These are phyloP conservation scores for Ophiocordyceps robertsii DNA, from an alignment of 2,329 filamentous ascomycete species.

Conservation along the genomic window DNA sequence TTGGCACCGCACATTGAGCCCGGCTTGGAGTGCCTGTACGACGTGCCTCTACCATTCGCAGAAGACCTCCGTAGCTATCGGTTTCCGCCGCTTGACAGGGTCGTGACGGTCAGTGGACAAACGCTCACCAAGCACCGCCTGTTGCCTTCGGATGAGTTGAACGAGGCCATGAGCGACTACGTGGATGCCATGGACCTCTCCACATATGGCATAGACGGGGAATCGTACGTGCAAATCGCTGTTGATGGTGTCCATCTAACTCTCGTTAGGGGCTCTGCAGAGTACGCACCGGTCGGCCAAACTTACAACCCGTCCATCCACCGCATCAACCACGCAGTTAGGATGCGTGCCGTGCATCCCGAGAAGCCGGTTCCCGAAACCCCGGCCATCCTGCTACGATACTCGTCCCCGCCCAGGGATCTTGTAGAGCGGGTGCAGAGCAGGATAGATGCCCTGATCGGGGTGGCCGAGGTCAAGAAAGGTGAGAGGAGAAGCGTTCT, in stretches of 20 bases:
- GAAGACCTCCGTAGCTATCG: slow-evolving; percentile 86
- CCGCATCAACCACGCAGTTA: slow-evolving; percentile 74
- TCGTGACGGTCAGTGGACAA: slow-evolving; percentile 77
- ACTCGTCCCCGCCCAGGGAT: slow-evolving; percentile 56
- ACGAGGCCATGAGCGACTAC: slow-evolving; percentile 75
- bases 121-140: slow-evolving; percentile 70
- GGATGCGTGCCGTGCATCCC: slow-evolving; percentile 66
- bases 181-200: slow-evolving; percentile 89
- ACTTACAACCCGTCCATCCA: slow-evolving; percentile 79
- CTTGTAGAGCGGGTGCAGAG: slow-evolving; percentile 43
- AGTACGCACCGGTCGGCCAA: slow-evolving; percentile 70
- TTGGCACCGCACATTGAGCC: slow-evolving; percentile 68
- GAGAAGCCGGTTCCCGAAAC: slow-evolving; percentile 48
- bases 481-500: slow-evolving; percentile 26
- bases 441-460: slow-evolving; percentile 51
- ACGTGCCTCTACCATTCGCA: slow-evolving; percentile 81
- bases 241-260: slow-evolving; percentile 1
- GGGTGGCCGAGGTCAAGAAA: slow-evolving; percentile 70
- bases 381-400: slow-evolving; percentile 54
- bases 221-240: slow-evolving; percentile 40
- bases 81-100: slow-evolving; percentile 79
- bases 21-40: slow-evolving; percentile 74
- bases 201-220: slow-evolving; percentile 55
- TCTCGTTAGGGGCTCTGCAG: slow-evolving; percentile 28
- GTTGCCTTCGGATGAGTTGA: slow-evolving; percentile 61